Evolutionary conservation across 23 red algal genomes (phyloP), one percentile per base, ranked within the genome.

Genomic region (Cyanidiococcus yangmingshanensis): DNA sequence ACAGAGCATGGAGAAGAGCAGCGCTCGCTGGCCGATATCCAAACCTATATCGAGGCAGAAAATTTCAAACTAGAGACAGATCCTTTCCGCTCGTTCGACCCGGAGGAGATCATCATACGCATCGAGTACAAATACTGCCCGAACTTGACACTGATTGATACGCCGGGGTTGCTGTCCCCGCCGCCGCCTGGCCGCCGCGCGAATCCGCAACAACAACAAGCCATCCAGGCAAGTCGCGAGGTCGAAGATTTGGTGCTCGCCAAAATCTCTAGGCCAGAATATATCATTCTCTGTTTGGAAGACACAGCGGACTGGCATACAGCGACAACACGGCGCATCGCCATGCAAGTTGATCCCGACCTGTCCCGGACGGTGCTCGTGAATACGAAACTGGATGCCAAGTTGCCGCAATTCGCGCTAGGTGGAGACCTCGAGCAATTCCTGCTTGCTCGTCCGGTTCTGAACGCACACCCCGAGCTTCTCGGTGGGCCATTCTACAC

Each of bases 121-220:
- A 71, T 71, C 7, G 63, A 71, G 27, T 71, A 71, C 63, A 71
- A 71, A 35, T 71, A 71, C 63, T 71, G 63, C 63, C 63, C 63
- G 7, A 71, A 71, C 63, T 35, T 71, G 63, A 71, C 63, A 29
- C 63, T 71, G 7, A 71, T 71, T 35, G 63, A 71, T 35, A 71
- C 63, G 27, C 63, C 63, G n/a, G 63, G 63, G 32, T 35, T 71
- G n/a, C 21, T 71, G 16, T 71, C 63, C 15, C 63, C 63, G 27
- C 63, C 63, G 63, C 63, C 63, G 63, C 12, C 27, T 35, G 63
- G 63, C 3, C 63, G 63, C 63, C 63, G 63, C 12, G 32, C 63
- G 7, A 71, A 71, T 71, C 63, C 63, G 12, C 63, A 71, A 29
- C 63, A 71, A 35, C 63, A 71, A 35, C 63, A 71, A 35, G 63